Conservation (phyloP, 441 rosid genomes). For the Syzygium syzygioides region DNA sequence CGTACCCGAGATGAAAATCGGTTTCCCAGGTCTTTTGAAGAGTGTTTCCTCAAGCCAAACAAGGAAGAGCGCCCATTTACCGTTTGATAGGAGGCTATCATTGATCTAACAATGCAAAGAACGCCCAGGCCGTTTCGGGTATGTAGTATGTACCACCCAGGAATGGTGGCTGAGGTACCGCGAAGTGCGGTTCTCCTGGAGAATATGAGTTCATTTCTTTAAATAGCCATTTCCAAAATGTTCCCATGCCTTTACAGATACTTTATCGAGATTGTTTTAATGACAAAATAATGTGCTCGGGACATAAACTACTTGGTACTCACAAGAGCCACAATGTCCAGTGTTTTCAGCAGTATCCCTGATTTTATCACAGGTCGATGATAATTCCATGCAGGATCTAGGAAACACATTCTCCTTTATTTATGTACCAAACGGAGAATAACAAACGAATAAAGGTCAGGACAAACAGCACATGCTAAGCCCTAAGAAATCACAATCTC, state of each 20-base stretch:
- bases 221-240: background rate
- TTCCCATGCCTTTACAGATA: background rate
- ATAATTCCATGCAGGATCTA: background rate
- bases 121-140: fast-evolving
- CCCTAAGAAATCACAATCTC: background rate
- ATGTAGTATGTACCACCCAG: background rate
- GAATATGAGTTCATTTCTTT: background rate
- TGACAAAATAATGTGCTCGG: background rate
- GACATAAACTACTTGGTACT: background rate
- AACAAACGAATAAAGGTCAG: background rate
- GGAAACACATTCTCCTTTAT: background rate
- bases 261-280: background rate
- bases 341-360: background rate
- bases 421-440: background rate
- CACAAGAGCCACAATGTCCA: background rate
- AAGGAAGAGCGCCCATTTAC: background rate
- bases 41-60: background rate
- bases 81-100: background rate
- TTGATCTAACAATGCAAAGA: background rate
- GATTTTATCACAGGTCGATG: background rate
- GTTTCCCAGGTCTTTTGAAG: background rate
- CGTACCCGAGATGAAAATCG: background rate
- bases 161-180: background rate
- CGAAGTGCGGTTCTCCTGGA: background rate
- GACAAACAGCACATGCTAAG: background rate